These are phyloP conservation scores for Botrytis fragariae DNA, from an alignment of 2,329 filamentous ascomycete genomes.

Conservation along the genomic window DNA sequence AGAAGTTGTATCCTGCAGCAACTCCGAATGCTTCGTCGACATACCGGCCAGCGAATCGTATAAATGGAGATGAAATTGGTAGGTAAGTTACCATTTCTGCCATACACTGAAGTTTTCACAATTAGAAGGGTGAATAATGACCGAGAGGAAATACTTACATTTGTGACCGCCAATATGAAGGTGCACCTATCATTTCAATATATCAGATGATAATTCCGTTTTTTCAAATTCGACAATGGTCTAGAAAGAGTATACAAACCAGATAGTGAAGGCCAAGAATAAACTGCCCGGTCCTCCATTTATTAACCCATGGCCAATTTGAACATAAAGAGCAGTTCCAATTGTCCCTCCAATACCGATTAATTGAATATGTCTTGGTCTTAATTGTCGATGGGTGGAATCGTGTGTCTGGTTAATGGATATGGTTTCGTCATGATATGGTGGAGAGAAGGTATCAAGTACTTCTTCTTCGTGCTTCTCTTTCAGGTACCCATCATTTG, in stretches of 20 bases:
- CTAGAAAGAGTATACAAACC: conserved; percentile 39
- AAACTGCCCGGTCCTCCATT: conserved; percentile 58
- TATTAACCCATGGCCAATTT: conserved; percentile 57
- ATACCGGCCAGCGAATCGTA: conserved; percentile 71
- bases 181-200: conserved; percentile 51
- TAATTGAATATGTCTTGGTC: conserved; percentile 41
- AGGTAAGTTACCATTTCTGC: conserved; percentile 77
- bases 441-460: conserved; percentile 18
- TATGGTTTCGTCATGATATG: conserved; percentile 19
- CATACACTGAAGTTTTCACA: conserved; percentile 40
- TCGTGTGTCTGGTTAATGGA: conserved; percentile 25
- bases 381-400: conserved; percentile 41
- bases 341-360: conserved; percentile 62
- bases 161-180: conserved; percentile 58
- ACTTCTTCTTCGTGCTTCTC: conserved; percentile 30
- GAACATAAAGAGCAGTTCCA: conserved; percentile 53
- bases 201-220: conserved; percentile 35
- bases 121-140: conserved; percentile 60
- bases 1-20: conserved; percentile 72
- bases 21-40: conserved; percentile 75
- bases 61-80: conserved; percentile 75
- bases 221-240: background rate
- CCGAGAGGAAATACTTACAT: conserved; percentile 32
- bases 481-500: conserved; percentile 19
- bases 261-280: conserved; percentile 58